Conservation (phyloP, 768 basidiomycete genomes). For the Mycena floridula region DNA sequence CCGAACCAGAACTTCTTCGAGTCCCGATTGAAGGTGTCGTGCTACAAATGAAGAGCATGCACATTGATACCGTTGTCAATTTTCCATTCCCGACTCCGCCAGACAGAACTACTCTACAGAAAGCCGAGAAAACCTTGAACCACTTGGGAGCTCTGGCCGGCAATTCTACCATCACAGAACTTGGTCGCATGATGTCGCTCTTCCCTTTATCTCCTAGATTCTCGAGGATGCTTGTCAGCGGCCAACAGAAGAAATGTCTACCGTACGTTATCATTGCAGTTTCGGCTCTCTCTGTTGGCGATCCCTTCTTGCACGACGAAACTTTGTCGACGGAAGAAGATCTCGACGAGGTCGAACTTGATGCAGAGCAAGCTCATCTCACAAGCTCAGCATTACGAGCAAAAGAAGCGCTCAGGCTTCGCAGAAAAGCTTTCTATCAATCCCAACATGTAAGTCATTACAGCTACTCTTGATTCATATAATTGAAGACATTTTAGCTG, state of each 20-base stretch:
- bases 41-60: constrained; percentile 98
- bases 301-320: constrained; percentile 90
- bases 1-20: constrained; percentile 87
- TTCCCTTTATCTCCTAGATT: constrained; percentile 94
- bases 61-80: constrained; percentile 92
- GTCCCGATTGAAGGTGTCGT: constrained; percentile 97
- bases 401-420: constrained; percentile 52
- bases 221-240: constrained; percentile 92
- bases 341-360: constrained; percentile 30
- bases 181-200: constrained; percentile 88
- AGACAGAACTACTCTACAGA: constrained; percentile 63
- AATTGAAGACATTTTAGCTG: constrained; percentile 32
- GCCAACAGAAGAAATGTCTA: constrained; percentile 76
- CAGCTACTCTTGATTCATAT: background rate
- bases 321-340: constrained; percentile 41
- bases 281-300: constrained; percentile 87
- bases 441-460: constrained; percentile 59
- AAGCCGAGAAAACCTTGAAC: constrained; percentile 76
- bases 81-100: constrained; percentile 99
- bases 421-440: constrained; percentile 77
- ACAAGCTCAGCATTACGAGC: constrained; percentile 38
- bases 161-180: constrained; percentile 75
- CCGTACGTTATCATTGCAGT: constrained; percentile 91
- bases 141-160: constrained; percentile 71
- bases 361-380: constrained; percentile 35